Base-by-base conservation (phyloP, 1,284 basidiomycete species). In the Cutaneotrichosporon daszewskae region DNA sequence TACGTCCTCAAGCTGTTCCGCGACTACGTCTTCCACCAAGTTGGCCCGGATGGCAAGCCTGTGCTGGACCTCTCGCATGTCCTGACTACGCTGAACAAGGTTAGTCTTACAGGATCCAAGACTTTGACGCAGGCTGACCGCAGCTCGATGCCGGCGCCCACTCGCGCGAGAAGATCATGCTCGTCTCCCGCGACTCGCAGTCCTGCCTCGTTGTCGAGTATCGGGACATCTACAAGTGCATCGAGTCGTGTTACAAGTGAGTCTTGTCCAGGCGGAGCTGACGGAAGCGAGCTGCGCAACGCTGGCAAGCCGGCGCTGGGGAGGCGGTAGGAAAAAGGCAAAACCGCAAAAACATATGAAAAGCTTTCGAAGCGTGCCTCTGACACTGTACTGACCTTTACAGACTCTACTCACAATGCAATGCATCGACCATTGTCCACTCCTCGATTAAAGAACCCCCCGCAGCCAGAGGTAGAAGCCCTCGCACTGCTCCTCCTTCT, bases 1-100 rank as follows among this genome's bases (percentile, higher is more conserved):
- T 98, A 99, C 67, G 89, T 98, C 60, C 80, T 98, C 76, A 96
- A 95, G 75, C 79, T 99, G 38, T 98, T 99, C 79, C 80, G 95
- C 22, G 95, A 99, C 72, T 92, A 89, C 62, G 91, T 98, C 32
- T 99, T 99, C 74, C 95, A 99, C 67, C 88, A 94, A 60, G 84
- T 95, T 32, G 90, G 95, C 57, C 87, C 91, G 60, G 79, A 83
- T 50, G 88, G 89, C 10, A 83, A 85, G 47, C 92, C 95, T 0
- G 82, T 96, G 11, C 77, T 97, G 42, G 92, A 95, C 64, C 72
- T 96, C 49, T 80, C 82, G 1, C 90, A 96, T 71, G 90, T 96
- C n/a, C 72, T 96, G 22, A 80, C 82, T 1, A 88, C 85, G 62
- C 73, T 95, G 49, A 94, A 89, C 75, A 96, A 95, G 79, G 87